Base-by-base conservation (phyloP, 371 early-diverging fungal genomes). In the Mortierella sp. region DNA sequence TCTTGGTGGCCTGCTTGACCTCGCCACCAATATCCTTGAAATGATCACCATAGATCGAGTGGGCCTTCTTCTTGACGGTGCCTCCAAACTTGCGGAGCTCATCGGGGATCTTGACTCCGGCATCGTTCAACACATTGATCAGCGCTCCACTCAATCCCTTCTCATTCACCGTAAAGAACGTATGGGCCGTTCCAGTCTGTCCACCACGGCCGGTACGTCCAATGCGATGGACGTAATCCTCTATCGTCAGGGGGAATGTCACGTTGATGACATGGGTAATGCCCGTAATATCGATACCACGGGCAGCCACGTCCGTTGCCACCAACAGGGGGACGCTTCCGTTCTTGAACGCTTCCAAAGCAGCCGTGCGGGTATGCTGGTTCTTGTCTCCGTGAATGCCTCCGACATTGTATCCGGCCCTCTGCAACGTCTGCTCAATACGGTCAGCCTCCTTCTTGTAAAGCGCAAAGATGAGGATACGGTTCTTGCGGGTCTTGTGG, bases 131-230 rank as follows among this genome's bases (percentile, higher is more conserved):
- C 7, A 98, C 95, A 79, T 98, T 98, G 81, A 97, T 93, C 74
- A 99, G 86, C 68, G 92, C 91, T 55, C 96, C 96, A 47, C 95
- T 93, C 67, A 97, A 96, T 26, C 94, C 85, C 88, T 99, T 97
- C 86, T 99, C 99, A 69, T 95, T 94, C 29, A 89, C 86, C 3
- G 99, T 98, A 77, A 99, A 98, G 84, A 99, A 92, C 26, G 99
- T 98, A 79, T 99, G 95, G 11, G 99, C 93, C 26, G 89, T 92
- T 53, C 99, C 99, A 80, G 72, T 86, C 79, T 93, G 92, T 69
- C 99, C 99, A 73, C 97, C 98, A 79, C 99, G 93, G 11, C 97
- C 99, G 7, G 99, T 99, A 78, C 99, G 93, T 48, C 99, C 99
- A 68, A 96, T 95, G 74, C 98, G 94, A 85, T 97, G 98, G 64